phyloP scores from a whole-genome alignment of 2,329 filamentous ascomycete species.

The Magnaporthiopsis incrustans region DNA sequence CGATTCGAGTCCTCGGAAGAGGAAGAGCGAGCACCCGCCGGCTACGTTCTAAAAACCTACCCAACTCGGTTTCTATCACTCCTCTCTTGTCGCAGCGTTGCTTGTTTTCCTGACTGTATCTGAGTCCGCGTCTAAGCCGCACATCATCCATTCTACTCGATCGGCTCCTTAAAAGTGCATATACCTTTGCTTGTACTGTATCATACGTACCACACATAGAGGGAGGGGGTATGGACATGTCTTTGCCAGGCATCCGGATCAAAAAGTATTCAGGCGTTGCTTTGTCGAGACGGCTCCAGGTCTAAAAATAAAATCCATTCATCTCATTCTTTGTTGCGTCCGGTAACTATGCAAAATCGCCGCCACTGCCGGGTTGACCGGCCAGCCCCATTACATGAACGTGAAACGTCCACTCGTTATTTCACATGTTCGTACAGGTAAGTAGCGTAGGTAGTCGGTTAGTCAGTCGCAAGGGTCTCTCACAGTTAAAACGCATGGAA shows the following conservation, averaged over 20 bases:
- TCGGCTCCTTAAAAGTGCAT: not conserved
- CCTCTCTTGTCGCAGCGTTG: too few relatives aligned
- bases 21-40: not conserved
- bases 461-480: too few relatives aligned
- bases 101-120: too few relatives aligned
- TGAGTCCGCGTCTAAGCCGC: too few relatives aligned
- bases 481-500: too few relatives aligned
- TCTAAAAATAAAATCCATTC: not conserved
- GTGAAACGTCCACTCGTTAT: too few relatives aligned
- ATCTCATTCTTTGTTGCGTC: not conserved
- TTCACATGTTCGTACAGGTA: too few relatives aligned
- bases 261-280: not conserved
- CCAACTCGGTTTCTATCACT: too few relatives aligned
- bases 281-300: not conserved
- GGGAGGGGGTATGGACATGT: not conserved
- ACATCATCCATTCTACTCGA: not conserved
- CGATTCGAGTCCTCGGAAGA: not conserved
- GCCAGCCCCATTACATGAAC: too few relatives aligned
- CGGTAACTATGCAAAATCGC: too few relatives aligned
- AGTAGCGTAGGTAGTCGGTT: too few relatives aligned
- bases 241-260: not conserved
- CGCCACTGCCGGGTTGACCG: too few relatives aligned
- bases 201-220: not conserved
- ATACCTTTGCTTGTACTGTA: not conserved
- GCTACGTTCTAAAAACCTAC: not conserved